Evolutionary conservation across 2,329 filamentous ascomycete genomes (phyloP).

Genomic region (Sclerotinia nivalis): DNA sequence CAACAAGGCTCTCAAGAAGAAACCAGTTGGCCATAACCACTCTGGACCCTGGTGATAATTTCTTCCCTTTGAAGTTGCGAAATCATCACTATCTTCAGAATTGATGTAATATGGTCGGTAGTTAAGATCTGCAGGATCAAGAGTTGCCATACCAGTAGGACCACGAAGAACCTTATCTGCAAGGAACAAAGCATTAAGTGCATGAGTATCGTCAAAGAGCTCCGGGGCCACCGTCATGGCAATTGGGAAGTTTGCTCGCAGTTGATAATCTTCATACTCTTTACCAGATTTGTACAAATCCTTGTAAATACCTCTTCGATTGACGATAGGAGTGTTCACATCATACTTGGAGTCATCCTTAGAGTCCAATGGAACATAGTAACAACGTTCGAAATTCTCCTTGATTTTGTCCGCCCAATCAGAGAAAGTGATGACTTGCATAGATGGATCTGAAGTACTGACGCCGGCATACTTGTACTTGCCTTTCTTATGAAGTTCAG

Average conservation of each 20-base stretch:
- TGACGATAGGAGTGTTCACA: slow-evolving; percentile 75
- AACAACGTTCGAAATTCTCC: slow-evolving; percentile 86
- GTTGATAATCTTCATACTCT: slow-evolving; percentile 96
- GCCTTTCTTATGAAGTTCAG: slow-evolving; percentile 64
- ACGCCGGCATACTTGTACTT: slow-evolving; percentile 75
- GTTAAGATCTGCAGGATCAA: slow-evolving; percentile 89
- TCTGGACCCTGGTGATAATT: slow-evolving; percentile 99
- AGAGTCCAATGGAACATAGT: slow-evolving; percentile 74
- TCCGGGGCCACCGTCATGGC: slow-evolving; percentile 92
- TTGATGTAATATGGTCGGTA: slow-evolving; percentile 96
- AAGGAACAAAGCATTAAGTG: slow-evolving; percentile 74
- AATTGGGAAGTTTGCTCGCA: slow-evolving; percentile 91
- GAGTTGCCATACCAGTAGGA: slow-evolving; percentile 90
- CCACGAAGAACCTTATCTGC: slow-evolving; percentile 80
- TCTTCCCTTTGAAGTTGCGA: slow-evolving; percentile 86
- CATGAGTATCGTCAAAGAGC: slow-evolving; percentile 78
- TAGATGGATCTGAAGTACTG: slow-evolving; percentile 55
- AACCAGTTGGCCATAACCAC: slow-evolving; percentile 97
- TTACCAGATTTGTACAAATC: slow-evolving; percentile 92
- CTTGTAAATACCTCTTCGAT: slow-evolving; percentile 96
- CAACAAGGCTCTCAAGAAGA: slow-evolving; percentile 87
- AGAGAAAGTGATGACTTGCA: slow-evolving; percentile 63
- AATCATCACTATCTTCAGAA: slow-evolving; percentile 87
- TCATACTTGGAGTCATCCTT: slow-evolving; percentile 76
- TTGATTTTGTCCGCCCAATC: slow-evolving; percentile 82